Evolutionary conservation across 345 rosid genomes (phyloP), one percentile per base, ranked within the genome.

Genomic region (Cardamine resedifolia): DNA sequence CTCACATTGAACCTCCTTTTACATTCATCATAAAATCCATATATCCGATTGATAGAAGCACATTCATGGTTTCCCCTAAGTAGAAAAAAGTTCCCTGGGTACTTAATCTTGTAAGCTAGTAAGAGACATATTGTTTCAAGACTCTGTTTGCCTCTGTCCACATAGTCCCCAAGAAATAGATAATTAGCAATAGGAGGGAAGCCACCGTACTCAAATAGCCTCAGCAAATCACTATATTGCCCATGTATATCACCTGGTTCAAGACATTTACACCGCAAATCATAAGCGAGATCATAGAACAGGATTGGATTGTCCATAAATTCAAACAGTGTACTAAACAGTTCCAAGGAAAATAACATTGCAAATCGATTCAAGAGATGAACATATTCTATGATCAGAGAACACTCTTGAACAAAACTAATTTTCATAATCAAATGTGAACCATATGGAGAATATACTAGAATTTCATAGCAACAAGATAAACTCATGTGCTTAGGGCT

Each of bases 81-180:
- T 52, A 92, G 91, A 62, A 92, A 92, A 77, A 92, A 92, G 83
- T 90, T 92, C 65, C 88, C 98, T 4, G 97, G 96, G 76, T 88
- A 90, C 48, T 92, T 92, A 64, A 92, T 88, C 81, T 92, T 92
- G 72, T 87, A 92, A 33, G 98, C 93, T 68, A 92, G 91, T 64
- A 92, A 78, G 63, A 92, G 96, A 80, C 98, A 90, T 64, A 92
- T 90, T 0, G 98, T 92, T 83, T 92, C 98, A 82, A 92, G 86
- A 81, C 89, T 90, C 74, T 92, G 98, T 84, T 92, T 92, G 75
- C 98, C 98, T 59, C 98, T 83, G 75, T 92, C 98, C 57, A 92
- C 98, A 63, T 93, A 93, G 82, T 93, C 98, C 49, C 98, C 98
- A 3, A 93, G 70, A 76, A 93, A 93, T 18, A 93, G 81, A 73